A percentile compares a stretch with the other conserved stretches of the same genome.
phyloP scores from a whole-genome alignment of 2,329 filamentous ascomycete genomes.

The Dactylellina parvicollis region DNA sequence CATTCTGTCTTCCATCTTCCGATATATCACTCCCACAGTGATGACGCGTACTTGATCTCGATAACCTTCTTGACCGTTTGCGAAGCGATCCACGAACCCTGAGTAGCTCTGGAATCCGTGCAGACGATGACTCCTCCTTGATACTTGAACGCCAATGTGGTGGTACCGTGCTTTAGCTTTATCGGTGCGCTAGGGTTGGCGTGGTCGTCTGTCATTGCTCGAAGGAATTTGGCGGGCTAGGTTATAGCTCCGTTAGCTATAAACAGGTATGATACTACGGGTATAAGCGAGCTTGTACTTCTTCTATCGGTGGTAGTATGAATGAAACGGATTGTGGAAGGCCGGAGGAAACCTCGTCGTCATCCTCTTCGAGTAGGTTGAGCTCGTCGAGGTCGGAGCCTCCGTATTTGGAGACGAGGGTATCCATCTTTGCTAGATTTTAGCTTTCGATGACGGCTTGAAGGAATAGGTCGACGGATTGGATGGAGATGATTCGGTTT shows the following conservation, averaged over 20 bases:
- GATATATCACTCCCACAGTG: neutral
- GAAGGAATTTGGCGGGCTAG: constrained; percentile 91
- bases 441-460: neutral
- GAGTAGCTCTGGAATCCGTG: constrained; percentile 95
- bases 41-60: constrained; percentile 84
- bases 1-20: neutral
- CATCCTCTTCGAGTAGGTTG: constrained; percentile 64
- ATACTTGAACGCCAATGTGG: constrained; percentile 96
- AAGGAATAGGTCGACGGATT: neutral
- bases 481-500: constrained; percentile 15
- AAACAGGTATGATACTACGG: neutral
- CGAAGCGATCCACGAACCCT: constrained; percentile 98
- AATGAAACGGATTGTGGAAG: constrained; percentile 90
- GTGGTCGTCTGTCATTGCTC: constrained; percentile 95
- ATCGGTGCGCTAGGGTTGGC: constrained; percentile 97
- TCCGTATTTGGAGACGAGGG: constrained; percentile 91
- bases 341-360: constrained; percentile 75
- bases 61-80: constrained; percentile 99
- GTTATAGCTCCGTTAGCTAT: constrained; percentile 30
- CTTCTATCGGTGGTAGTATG: constrained; percentile 89
- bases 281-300: constrained; percentile 68
- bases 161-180: constrained; percentile 99
- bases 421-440: constrained; percentile 73
- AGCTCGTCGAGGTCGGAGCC: constrained; percentile 78
- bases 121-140: constrained; percentile 98